Evolutionary conservation across 345 rosid species (phyloP), one percentile per base, ranked within the genome.

Genomic region (Arabis alpina): DNA sequence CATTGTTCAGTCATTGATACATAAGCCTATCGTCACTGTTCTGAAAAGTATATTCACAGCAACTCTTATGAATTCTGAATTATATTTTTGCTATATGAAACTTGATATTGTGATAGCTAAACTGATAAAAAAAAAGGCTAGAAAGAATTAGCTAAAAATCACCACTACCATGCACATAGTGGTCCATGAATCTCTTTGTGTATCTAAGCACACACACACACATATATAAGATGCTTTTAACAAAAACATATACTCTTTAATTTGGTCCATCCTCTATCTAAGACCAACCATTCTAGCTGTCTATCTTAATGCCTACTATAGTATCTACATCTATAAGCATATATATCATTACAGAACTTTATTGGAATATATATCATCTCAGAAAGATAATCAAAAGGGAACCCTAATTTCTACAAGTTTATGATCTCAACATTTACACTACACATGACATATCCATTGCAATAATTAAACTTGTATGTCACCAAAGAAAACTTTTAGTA

Each of bases 241-340:
- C 62, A 34, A 44, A 52, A 71, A 47, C 40, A 36, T 12, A 49
- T 44, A 45, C 43, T 37, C 67, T 70, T 61, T 32, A 23, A 52
- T 64, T 64, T 72, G 70, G 64, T 72, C 70, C 76, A 64, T 54
- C 64, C 58, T 72, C 64, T 40, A 61, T 61, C 43, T 37, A 43
- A 54, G 49, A 54, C 63, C 53, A 54, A 54, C 64, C 56, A 54
- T 72, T 63, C 48, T 54, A 64, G 76, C 70, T 64, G 52, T 64
- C 76, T 55, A 27, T 72, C 27, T 47, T 37, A 52, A 37, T 54
- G 50, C 64, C 24, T 54, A 8, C 25, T 54, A 40, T 54, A 28
- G 43, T 19, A 16, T 66, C 15, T 71, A 54, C 41, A 25, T 41
- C 10, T 2, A 58, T 42, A 45, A 24, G 10, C 23, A 37, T 44